Conservation (phyloP, 23 red algal species). For the Rhodosorus marinus region DNA sequence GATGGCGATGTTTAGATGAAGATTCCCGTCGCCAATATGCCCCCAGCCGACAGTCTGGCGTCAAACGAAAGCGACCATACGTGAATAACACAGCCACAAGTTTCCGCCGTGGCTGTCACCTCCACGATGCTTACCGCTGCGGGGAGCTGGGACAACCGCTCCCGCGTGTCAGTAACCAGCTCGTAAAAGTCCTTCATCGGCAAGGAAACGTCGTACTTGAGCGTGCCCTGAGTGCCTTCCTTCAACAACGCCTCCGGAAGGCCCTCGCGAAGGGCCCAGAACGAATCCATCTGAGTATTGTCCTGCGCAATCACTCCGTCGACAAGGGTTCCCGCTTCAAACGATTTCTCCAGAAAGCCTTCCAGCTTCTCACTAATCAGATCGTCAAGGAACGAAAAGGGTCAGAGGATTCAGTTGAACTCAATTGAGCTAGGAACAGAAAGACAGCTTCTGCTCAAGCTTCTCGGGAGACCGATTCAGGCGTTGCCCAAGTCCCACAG, state of each 20-base stretch:
- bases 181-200: conserved; percentile 50
- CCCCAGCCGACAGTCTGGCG: conserved; percentile 57
- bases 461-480: no score
- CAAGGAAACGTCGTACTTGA: conserved; percentile 95
- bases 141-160: conserved; percentile 8
- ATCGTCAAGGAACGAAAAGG: no score
- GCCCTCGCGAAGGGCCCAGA: conserved; percentile 79
- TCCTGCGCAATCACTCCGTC: conserved; percentile 76
- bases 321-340: conserved; percentile 16
- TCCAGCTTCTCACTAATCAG: conserved; percentile 69
- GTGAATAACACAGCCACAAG: no score
- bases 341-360: conserved; percentile 32
- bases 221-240: conserved; percentile 23
- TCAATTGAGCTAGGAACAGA: no score
- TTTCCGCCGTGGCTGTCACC: no score
- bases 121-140: no score
- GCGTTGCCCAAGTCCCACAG: no score
- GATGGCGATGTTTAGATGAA: conserved; percentile 73
- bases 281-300: conserved; percentile 31
- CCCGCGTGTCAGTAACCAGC: conserved; percentile 21
- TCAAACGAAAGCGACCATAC: conserved; percentile 5
- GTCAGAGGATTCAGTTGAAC: no score
- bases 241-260: conserved; percentile 67
- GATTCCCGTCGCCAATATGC: conserved; percentile 89
- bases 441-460: background rate